Evolutionary conservation across 306 rosid genomes (phyloP).

Genomic region (Luffa aegyptiaca): DNA sequence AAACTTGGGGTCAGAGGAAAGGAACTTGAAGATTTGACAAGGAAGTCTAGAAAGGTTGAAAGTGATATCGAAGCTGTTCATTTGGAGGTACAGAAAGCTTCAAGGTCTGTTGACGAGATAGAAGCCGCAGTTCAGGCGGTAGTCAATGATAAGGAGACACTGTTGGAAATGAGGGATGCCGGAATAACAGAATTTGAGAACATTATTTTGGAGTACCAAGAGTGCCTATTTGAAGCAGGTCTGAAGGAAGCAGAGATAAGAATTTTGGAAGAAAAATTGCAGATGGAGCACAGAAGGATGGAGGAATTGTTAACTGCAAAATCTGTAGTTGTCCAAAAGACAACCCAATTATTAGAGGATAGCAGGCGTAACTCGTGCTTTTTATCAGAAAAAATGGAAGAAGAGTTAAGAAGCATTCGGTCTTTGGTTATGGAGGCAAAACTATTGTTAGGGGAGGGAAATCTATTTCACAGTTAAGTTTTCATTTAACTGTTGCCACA

Average conservation of each 20-base stretch:
- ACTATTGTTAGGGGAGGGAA: slow-evolving; percentile 31
- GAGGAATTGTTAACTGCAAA: slow-evolving; percentile 35
- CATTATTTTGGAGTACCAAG: slow-evolving; percentile 30
- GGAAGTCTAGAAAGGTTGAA: slow-evolving; percentile 13
- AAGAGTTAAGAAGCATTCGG: slow-evolving; percentile 38
- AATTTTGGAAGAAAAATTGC: slow-evolving; percentile 57
- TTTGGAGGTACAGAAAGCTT: slow-evolving; percentile 25
- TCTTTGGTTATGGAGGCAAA: slow-evolving; percentile 50
- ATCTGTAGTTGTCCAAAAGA: slow-evolving; percentile 33
- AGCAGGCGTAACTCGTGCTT: slow-evolving; percentile 21
- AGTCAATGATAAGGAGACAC: slow-evolving; percentile 26
- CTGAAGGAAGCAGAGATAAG: slow-evolving; percentile 35
- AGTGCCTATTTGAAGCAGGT: slow-evolving; percentile 22
- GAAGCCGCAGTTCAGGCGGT: slow-evolving; percentile 23
- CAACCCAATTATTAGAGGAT: slow-evolving; percentile 26
- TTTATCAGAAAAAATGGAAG: slow-evolving; percentile 40
- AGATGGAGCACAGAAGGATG: slow-evolving; percentile 23
- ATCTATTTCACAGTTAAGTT: slow-evolving; percentile 3
- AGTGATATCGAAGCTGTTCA: slow-evolving; percentile 17
- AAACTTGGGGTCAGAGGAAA: slow-evolving; percentile 20
- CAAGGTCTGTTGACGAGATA: slow-evolving; percentile 19
- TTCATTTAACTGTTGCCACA: neutral
- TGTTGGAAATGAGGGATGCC: slow-evolving; percentile 23
- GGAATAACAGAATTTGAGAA: slow-evolving; percentile 27
- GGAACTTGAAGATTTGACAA: slow-evolving; percentile 28